Base-by-base conservation (phyloP, 139 green algal species). In the Tetradesmus lagerheimii region DNA sequence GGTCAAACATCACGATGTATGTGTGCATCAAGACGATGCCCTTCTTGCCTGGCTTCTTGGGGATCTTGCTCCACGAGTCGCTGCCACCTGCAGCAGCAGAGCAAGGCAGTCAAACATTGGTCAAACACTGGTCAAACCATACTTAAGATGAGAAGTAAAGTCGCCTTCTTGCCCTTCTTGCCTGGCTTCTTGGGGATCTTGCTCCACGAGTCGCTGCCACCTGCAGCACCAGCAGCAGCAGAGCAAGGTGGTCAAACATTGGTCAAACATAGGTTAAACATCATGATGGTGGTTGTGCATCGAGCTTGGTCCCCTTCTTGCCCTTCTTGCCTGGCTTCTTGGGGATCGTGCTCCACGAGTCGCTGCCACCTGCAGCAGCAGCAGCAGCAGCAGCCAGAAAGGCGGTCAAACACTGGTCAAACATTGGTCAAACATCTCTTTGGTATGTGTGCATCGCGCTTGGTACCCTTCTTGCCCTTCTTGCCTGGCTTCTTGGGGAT, bases 281-380 rank as follows among this genome's bases (percentile, higher is more conserved):
- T n/a, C n/a, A n/a, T n/a, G n/a, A n/a, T n/a, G n/a, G n/a, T n/a
- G n/a, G n/a, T n/a, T n/a, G n/a, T n/a, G 47, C 75, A 29, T 90
- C 86, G 34, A 84, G 47, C 86, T 90, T 90, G 4, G 50, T 38
- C 1, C 43, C 75, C 76, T 86, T 86, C 86, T 90, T 90, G 66
- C 83, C 83, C 86, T 90, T 90, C 16, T 31, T n/a, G 45, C 86
- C 86, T 37, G 75, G 34, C 86, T 90, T 90, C 86, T 90, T 90
- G 35, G 86, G 86, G 79, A 90, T 90, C 86, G 86, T 90, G 31
- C 37, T 84, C 86, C 86, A 90, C 12, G 31, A 57, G 23, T 83
- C 85, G 77, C 11, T 83, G 29, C 1, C 37, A 34, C 29, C 71
- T 41, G 71, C 71, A 79, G 71, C 71, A 79, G 66, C 66, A 77